Conservation (phyloP, 2,329 filamentous ascomycete genomes). For the Aspergillus persii region DNA sequence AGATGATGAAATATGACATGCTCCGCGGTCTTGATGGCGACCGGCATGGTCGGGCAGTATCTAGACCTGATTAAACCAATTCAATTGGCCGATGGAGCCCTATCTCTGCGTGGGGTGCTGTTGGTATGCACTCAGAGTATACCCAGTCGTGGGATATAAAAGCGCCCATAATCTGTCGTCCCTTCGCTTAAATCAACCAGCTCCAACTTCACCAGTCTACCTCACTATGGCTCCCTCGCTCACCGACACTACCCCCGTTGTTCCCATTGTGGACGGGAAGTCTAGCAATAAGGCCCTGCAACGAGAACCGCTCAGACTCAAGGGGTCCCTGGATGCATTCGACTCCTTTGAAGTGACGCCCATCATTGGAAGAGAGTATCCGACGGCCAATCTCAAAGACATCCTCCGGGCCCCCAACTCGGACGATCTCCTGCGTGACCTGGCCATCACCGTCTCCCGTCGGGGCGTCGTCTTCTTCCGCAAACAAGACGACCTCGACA, state of each 20-base stretch:
- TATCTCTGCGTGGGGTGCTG: background rate
- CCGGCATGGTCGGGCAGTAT: background rate
- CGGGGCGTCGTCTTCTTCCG: conserved; percentile 56
- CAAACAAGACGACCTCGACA: conserved; percentile 48
- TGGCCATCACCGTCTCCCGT: conserved; percentile 48
- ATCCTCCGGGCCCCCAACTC: conserved; percentile 19
- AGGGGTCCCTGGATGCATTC: conserved; percentile 44
- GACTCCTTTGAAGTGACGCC: conserved; percentile 14
- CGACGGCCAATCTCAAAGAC: too few relatives aligned
- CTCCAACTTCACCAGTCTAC: background rate
- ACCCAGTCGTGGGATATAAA: background rate
- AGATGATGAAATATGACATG: background rate
- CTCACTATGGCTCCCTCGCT: conserved; percentile 21
- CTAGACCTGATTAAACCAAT: background rate
- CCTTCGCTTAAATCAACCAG: background rate
- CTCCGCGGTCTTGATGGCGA: background rate
- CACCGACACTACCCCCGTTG: conserved; percentile 16
- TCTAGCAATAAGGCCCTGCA: conserved; percentile 14
- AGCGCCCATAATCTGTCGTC: background rate
- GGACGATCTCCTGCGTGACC: conserved; percentile 34
- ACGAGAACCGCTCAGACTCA: conserved; percentile 36
- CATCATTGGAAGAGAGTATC: too few relatives aligned
- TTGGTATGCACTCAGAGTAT: background rate
- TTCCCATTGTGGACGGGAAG: conserved; percentile 17
- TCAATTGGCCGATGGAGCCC: background rate